A percentile compares a stretch with the other conserved stretches of the same genome.
Evolutionary conservation across 225 moss, liverwort and hornwort species (phyloP).

Genomic region (Ulota crispa): DNA sequence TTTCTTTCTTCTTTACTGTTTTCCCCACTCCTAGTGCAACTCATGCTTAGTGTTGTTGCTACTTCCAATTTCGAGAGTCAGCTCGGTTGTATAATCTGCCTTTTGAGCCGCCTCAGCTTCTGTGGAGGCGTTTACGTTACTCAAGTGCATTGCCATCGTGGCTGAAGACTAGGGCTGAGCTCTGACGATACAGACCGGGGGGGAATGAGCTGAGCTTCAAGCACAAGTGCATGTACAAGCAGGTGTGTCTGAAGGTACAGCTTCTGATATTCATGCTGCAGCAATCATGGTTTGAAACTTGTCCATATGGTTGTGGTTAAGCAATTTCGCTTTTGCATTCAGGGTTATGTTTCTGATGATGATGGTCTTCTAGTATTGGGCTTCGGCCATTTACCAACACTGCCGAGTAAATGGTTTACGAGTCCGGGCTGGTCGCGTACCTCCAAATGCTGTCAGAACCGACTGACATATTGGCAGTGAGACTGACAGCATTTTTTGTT

Average conservation of each 20-base stretch:
- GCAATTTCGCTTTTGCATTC: neutral
- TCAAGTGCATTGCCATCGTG: neutral
- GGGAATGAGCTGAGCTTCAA: neutral
- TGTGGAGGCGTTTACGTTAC: neutral
- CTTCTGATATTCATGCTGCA: neutral
- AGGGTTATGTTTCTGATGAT: neutral
- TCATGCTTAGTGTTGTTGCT: neutral
- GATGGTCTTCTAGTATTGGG: neutral
- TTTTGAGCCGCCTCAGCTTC: neutral
- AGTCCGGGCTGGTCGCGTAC: neutral
- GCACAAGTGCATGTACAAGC: neutral
- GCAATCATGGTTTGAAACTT: neutral
- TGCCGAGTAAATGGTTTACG: neutral
- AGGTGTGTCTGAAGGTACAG: conserved; percentile 20
- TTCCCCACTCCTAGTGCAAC: neutral
- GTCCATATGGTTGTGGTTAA: neutral
- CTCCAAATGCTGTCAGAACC: conserved; percentile 17
- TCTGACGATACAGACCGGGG: neutral
- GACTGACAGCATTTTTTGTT: conserved; percentile 11
- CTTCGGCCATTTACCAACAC: neutral
- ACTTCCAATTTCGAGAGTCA: neutral
- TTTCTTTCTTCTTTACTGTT: neutral
- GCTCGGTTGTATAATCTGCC: neutral
- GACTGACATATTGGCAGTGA: conserved; percentile 19
- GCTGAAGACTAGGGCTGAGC: neutral